Conservation (phyloP, 352 stramenopile genomes). For the Nothophytophthora sp. region DNA sequence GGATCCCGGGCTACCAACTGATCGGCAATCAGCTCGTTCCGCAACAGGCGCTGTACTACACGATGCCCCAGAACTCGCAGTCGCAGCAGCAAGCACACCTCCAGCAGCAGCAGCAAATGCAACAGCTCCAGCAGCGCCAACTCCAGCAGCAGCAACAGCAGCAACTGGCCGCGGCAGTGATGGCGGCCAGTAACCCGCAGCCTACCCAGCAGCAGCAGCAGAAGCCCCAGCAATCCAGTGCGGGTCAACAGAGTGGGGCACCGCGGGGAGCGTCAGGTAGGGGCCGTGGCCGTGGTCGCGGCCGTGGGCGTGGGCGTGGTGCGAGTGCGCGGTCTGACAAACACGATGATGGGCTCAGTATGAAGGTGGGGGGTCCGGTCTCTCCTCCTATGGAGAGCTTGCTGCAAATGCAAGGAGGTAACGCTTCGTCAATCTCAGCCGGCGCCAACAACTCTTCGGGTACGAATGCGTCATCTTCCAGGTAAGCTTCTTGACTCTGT, state of each 20-base stretch:
- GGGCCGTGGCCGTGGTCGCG: slow-evolving; percentile 8
- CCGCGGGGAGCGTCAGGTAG: slow-evolving; percentile 30
- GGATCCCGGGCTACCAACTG: slow-evolving; percentile 62
- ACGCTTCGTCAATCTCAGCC: background rate
- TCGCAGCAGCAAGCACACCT: slow-evolving; percentile 48
- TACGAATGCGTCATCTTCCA: slow-evolving; percentile 1
- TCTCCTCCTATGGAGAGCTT: slow-evolving; percentile 38
- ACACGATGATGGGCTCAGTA: slow-evolving; percentile 27
- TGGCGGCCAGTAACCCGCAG: slow-evolving; percentile 35
- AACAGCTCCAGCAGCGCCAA: slow-evolving; percentile 50
- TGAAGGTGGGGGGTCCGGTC: slow-evolving; percentile 20
- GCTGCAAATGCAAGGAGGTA: slow-evolving; percentile 26
- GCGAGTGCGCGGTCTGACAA: slow-evolving; percentile 20
- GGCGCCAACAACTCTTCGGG: slow-evolving; percentile 6
- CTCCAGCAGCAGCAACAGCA: slow-evolving; percentile 55
- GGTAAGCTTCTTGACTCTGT: slow-evolving; percentile 8
- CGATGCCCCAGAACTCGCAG: slow-evolving; percentile 37
- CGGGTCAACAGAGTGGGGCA: slow-evolving; percentile 10
- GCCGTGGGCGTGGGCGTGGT: slow-evolving; percentile 11
- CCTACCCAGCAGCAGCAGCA: slow-evolving; percentile 29
- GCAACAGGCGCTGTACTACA: slow-evolving; percentile 62
- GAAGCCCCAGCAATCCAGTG: slow-evolving; percentile 21
- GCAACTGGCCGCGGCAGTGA: slow-evolving; percentile 36
- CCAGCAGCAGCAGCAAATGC: slow-evolving; percentile 34
- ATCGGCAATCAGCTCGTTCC: slow-evolving; percentile 64